These are phyloP conservation scores for Eucalyptus albens DNA, from an alignment of 345 rosid species.

Conservation along the genomic window DNA sequence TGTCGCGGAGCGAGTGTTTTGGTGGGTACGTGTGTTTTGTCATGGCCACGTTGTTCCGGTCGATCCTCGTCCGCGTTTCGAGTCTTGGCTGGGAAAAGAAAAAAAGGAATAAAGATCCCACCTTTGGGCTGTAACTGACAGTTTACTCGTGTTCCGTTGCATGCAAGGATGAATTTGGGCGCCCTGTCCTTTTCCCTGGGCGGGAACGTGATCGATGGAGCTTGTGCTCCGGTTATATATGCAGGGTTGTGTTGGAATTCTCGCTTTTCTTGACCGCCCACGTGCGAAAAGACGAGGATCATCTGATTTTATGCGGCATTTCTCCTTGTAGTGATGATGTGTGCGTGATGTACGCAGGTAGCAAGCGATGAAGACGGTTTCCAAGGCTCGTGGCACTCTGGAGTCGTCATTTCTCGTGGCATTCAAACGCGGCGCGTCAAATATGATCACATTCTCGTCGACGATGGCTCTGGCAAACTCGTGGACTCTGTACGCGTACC, in stretches of 20 bases:
- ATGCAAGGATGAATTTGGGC: neutral
- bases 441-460: constrained; percentile 43
- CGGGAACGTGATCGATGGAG: neutral
- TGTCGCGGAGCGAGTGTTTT: neutral
- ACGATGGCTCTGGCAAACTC: constrained; percentile 17
- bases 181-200: neutral
- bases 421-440: constrained; percentile 7
- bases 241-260: neutral
- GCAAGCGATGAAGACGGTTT: constrained; percentile 69
- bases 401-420: constrained; percentile 17
- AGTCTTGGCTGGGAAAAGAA: neutral
- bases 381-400: constrained; percentile 70
- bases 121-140: neutral
- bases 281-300: neutral
- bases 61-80: neutral
- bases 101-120: neutral
- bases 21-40: neutral
- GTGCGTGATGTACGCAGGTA: constrained; percentile 16
- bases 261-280: neutral
- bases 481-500: constrained; percentile 32
- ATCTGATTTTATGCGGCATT: neutral
- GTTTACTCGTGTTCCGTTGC: neutral
- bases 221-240: neutral
- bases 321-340: neutral
- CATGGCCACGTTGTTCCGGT: neutral